Conservation (phyloP, 2,329 filamentous ascomycete species). For the Fusarium tricinctum region DNA sequence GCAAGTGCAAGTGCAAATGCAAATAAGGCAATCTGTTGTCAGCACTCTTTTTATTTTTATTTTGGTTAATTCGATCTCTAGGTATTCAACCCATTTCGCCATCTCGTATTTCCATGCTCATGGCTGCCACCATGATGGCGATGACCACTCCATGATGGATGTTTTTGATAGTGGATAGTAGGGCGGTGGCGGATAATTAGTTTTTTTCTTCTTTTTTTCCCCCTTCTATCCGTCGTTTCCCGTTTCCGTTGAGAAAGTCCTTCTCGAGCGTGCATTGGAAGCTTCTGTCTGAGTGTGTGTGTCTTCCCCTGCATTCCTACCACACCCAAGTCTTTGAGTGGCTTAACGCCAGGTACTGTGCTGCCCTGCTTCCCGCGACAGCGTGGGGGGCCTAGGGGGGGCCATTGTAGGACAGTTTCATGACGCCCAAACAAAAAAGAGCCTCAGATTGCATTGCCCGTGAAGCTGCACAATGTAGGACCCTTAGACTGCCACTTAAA, state of each 20-base stretch:
- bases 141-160: constrained; percentile 13
- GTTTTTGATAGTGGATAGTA: constrained; percentile 3
- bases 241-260: constrained; percentile 13
- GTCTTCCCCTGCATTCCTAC: constrained; percentile 43
- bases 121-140: constrained; percentile 13
- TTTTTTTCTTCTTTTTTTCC: neutral
- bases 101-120: constrained; percentile 20
- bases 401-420: too few species aligned
- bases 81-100: constrained; percentile 10
- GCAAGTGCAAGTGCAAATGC: constrained; percentile 4
- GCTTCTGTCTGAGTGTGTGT: neutral
- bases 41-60: constrained; percentile 8
- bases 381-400: constrained; percentile 35
- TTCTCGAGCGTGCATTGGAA: constrained; percentile 19
- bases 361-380: constrained; percentile 25
- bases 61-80: constrained; percentile 19
- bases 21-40: constrained; percentile 24
- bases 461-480: constrained; percentile 34
- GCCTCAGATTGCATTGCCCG: constrained; percentile 20
- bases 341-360: constrained; percentile 38
- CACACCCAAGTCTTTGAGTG: constrained; percentile 21
- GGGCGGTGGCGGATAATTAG: constrained; percentile 22
- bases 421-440: constrained; percentile 9
- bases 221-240: constrained; percentile 14
- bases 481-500: constrained; percentile 17